phyloP scores from a whole-genome alignment of 2,329 filamentous ascomycete species.

The Colletotrichum australisinense region DNA sequence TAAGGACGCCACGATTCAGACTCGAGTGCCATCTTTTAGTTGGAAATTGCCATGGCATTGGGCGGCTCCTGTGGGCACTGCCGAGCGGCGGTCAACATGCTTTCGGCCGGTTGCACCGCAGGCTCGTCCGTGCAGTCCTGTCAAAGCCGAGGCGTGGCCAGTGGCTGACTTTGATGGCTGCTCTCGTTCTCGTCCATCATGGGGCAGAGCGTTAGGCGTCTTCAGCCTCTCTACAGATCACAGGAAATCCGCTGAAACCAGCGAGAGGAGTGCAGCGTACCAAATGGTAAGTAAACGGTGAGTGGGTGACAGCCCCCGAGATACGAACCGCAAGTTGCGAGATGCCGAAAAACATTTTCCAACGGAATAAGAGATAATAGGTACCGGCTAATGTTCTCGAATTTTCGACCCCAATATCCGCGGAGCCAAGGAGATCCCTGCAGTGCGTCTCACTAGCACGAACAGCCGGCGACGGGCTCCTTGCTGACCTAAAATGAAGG shows the following conservation, averaged over 20 bases:
- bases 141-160: conserved; percentile 29
- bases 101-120: conserved; percentile 29
- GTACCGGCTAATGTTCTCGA: conserved; percentile 16
- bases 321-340: background rate
- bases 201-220: background rate
- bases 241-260: background rate
- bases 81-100: conserved; percentile 12
- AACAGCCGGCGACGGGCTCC: conserved; percentile 15
- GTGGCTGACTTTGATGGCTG: conserved; percentile 4
- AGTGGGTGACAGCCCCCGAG: background rate
- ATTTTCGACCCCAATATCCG: conserved; percentile 26
- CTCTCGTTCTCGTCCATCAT: background rate
- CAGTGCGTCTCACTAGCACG: conserved; percentile 17
- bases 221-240: background rate
- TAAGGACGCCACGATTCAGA: conserved; percentile 26
- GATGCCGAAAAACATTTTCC: background rate
- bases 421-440: conserved; percentile 26
- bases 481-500: conserved; percentile 25
- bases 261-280: background rate
- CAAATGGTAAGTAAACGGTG: conserved; percentile 1
- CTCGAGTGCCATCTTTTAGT: background rate
- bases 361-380: conserved; percentile 9
- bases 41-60: conserved; percentile 12
- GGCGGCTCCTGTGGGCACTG: conserved; percentile 1
- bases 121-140: conserved; percentile 14